phyloP scores from a whole-genome alignment of 2,329 filamentous ascomycete genomes.

The Westerdykella ornata region DNA sequence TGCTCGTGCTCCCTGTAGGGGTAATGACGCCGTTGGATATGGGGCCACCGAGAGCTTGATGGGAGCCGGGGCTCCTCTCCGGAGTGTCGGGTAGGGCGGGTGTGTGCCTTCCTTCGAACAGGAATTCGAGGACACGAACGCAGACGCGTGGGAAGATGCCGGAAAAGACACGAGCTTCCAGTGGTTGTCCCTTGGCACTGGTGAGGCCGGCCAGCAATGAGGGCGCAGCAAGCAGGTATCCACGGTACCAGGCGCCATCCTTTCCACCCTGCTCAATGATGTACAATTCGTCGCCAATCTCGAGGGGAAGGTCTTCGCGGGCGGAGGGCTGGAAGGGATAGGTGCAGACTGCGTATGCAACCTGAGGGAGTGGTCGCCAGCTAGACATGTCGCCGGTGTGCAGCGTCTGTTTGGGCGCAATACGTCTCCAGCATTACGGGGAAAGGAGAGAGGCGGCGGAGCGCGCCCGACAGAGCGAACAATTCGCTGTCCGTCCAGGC shows the following conservation, averaged over 20 bases:
- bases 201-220: conserved; percentile 88
- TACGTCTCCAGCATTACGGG: neutral
- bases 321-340: conserved; percentile 86
- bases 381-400: conserved; percentile 39
- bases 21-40: conserved; percentile 35
- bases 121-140: conserved; percentile 87
- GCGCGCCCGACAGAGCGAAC: neutral
- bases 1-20: conserved; percentile 34
- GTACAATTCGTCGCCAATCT: conserved; percentile 97
- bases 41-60: conserved; percentile 18
- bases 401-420: neutral
- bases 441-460: neutral
- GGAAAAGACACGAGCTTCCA: conserved; percentile 95
- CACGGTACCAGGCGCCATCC: conserved; percentile 86
- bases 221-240: conserved; percentile 90
- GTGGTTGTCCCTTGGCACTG: conserved; percentile 81
- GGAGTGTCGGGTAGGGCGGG: conserved; percentile 11
- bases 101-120: conserved; percentile 52
- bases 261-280: conserved; percentile 90
- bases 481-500: too few relatives aligned
- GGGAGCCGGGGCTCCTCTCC: conserved; percentile 11
- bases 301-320: conserved; percentile 86
- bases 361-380: conserved; percentile 93
- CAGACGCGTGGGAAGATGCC: conserved; percentile 94
- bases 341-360: conserved; percentile 95